Evolutionary conservation across 2,329 filamentous ascomycete genomes (phyloP), one percentile per base, ranked within the genome.

Genomic region (Fusarium robinianum): DNA sequence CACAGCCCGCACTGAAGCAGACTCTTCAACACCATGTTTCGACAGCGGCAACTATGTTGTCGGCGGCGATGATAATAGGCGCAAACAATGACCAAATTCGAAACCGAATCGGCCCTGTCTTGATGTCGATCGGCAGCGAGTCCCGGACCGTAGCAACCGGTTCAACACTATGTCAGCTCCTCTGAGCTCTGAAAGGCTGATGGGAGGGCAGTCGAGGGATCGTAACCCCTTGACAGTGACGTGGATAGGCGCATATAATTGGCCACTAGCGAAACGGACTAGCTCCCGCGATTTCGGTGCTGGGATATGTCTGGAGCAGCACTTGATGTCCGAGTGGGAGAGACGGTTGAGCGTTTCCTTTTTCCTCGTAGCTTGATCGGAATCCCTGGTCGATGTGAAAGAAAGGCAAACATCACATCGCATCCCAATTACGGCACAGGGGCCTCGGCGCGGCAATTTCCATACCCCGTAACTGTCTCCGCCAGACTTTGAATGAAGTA

Each of bases 61-160:
- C 41, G 32, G 39, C 43, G 34, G 25, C 25, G 8, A 12, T 27
- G 25, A 27, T 27, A 14, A 27, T 27, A 14, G n/a, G 25, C 11
- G 9, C 18, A 29, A 18, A 29, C 14, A 36, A 22, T 40, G 33
- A 32, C 27, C n/a, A 25, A 44, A 29, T 21, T 29, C 30, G 35
- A 41, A 46, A 37, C 38, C 45, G 39, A 41, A 36, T 31, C 30
- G 27, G 39, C 33, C 36, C 36, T 32, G 18, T 51, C 39, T 39
- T 46, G 43, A 41, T 52, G 12, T 23, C 36, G 57, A 60, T 60
- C 54, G 46, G 23, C 51, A 56, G 32, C 29, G 26, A 22, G 21
- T 33, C 40, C 30, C 19, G 41, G 27, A 30, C 7, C 27, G 21
- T n/a, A 38, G 34, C 32, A 9, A 30, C 29, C 16, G 39, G 32